Conservation (phyloP, 169 alveolate genomes). For the Plasmodium vivax region DNA sequence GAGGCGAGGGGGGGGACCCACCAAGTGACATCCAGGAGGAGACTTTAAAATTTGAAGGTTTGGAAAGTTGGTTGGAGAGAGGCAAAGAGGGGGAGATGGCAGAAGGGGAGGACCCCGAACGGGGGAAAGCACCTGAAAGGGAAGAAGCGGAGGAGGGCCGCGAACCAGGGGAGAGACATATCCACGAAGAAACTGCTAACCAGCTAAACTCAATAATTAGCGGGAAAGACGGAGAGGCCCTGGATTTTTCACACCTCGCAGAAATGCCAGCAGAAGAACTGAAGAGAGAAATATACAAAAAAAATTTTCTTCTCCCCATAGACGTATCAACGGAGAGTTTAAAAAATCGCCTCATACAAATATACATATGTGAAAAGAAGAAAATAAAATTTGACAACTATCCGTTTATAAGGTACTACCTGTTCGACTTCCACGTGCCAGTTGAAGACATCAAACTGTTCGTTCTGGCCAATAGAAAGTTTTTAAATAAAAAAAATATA, state of each 20-base stretch:
- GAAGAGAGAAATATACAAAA: constrained; percentile 64
- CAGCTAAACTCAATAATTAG: neutral
- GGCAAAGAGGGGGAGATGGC: neutral
- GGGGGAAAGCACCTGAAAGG: neutral
- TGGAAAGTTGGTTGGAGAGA: neutral
- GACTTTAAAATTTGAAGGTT: neutral
- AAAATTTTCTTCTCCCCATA: constrained; percentile 59
- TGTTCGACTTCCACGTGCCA: constrained; percentile 41
- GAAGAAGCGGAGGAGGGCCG: neutral
- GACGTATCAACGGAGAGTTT: constrained; percentile 56
- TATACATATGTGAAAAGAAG: constrained; percentile 55
- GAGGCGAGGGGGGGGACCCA: neutral
- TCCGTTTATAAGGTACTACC: constrained; percentile 63
- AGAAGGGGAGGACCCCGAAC: neutral
- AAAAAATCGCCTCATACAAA: constrained; percentile 66
- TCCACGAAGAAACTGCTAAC: neutral
- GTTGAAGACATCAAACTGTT: constrained; percentile 40
- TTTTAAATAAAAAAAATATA: constrained; percentile 66
- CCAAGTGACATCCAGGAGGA: neutral
- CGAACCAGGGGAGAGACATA: neutral
- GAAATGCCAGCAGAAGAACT: constrained; percentile 47
- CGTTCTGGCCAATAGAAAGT: constrained; percentile 45
- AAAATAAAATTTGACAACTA: constrained; percentile 52
- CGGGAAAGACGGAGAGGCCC: neutral
- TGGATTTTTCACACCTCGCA: constrained; percentile 41